Evolutionary conservation across 73 alveolate genomes (phyloP).

Genomic region (Paramecium primaurelia): DNA sequence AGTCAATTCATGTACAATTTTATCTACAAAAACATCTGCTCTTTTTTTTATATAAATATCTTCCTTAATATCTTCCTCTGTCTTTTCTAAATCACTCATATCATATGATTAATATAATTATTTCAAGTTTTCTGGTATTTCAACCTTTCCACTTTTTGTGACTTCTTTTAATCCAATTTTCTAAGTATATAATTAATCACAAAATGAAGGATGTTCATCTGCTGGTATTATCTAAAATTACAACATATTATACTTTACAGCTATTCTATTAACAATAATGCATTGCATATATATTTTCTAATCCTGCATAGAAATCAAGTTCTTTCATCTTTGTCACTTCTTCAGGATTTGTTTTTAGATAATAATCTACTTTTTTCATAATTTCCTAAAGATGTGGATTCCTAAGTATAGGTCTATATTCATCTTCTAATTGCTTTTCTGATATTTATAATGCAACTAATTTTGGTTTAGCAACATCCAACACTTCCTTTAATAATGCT

Average conservation of each 20-base stretch:
- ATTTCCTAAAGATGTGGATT: slow-evolving; percentile 47
- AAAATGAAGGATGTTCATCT: slow-evolving; percentile 38
- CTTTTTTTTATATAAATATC: slow-evolving; percentile 40
- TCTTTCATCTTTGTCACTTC: slow-evolving; percentile 54
- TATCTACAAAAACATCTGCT: slow-evolving; percentile 47
- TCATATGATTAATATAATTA: slow-evolving; percentile 27
- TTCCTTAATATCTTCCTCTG: slow-evolving; percentile 33
- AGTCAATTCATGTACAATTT: slow-evolving; percentile 35
- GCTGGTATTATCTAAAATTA: not conserved
- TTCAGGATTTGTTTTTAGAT: slow-evolving; percentile 46
- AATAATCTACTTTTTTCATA: slow-evolving; percentile 57
- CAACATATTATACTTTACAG: not conserved
- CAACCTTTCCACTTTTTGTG: not conserved
- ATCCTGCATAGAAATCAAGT: slow-evolving; percentile 51
- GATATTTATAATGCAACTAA: slow-evolving; percentile 49
- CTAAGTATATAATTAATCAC: not conserved
- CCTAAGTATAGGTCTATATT: slow-evolving; percentile 45
- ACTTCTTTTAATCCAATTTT: slow-evolving; percentile 52
- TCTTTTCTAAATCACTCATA: not conserved
- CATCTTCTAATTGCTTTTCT: slow-evolving; percentile 33
- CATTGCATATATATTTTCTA: slow-evolving; percentile 55
- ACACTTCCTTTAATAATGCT: slow-evolving; percentile 22
- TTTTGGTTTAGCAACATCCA: slow-evolving; percentile 58
- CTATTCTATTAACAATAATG: slow-evolving; percentile 53
- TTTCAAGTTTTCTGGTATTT: slow-evolving; percentile 45